Percentiles rank a stretch among this genome's conserved stretches.
Conservation (phyloP, 1,284 basidiomycete genomes). For the Fereydounia khargensis region DNA sequence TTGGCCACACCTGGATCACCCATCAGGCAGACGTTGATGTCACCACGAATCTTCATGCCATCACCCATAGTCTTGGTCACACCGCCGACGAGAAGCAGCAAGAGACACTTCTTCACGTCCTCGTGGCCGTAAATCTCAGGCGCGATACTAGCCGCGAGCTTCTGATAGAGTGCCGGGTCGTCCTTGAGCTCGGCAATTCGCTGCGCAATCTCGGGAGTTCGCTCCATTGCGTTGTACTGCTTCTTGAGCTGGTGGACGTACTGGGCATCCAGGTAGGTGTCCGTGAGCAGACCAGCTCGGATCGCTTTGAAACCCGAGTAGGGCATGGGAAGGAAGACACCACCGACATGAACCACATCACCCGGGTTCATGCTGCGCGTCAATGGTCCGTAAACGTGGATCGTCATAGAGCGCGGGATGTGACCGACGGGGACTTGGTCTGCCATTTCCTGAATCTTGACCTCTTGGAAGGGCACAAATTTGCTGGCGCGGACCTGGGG, state of each 20-base stretch:
- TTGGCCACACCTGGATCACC: slow-evolving; percentile 99
- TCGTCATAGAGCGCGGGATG: slow-evolving; percentile 95
- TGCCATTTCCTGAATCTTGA: slow-evolving; percentile 99
- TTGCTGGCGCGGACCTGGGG: slow-evolving; percentile 97
- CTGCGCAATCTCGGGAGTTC: slow-evolving; percentile 77
- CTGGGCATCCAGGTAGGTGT: slow-evolving; percentile 93
- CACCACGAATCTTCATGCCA: slow-evolving; percentile 97
- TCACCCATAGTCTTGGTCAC: slow-evolving; percentile 92
- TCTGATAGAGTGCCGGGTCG: slow-evolving; percentile 77
- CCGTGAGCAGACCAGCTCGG: slow-evolving; percentile 90
- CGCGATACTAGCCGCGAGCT: slow-evolving; percentile 75
- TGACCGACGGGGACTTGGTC: slow-evolving; percentile 99
- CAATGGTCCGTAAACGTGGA: slow-evolving; percentile 86
- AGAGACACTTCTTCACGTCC: slow-evolving; percentile 96
- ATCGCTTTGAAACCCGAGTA: slow-evolving; percentile 84
- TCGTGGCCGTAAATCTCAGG: slow-evolving; percentile 98
- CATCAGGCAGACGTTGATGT: slow-evolving; percentile 97
- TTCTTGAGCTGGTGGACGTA: slow-evolving; percentile 93
- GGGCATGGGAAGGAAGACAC: slow-evolving; percentile 83
- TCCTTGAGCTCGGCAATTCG: slow-evolving; percentile 70
- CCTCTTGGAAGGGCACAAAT: slow-evolving; percentile 97
- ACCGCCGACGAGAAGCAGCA: slow-evolving; percentile 89
- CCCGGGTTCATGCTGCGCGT: slow-evolving; percentile 92
- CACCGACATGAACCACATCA: slow-evolving; percentile 88
- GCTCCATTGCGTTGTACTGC: slow-evolving; percentile 91